Conservation (phyloP, 805 yeast genomes). For the Lipomyces sp. region DNA sequence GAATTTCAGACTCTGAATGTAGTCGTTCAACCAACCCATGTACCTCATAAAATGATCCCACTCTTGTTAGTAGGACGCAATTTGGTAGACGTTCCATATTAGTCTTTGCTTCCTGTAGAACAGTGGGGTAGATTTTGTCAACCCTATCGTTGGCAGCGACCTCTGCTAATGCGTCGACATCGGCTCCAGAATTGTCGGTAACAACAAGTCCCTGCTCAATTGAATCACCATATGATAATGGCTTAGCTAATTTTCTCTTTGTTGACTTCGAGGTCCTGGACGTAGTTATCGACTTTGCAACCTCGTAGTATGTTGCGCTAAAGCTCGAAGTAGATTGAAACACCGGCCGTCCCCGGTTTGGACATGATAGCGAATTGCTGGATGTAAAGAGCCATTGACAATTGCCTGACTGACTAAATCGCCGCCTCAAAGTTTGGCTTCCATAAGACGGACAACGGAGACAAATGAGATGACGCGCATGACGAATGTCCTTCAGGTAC, state of each 20-base stretch:
- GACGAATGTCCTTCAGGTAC: background rate
- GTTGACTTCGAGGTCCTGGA: background rate
- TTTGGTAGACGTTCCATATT: slow-evolving; percentile 55
- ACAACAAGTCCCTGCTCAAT: slow-evolving; percentile 16
- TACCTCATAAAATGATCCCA: slow-evolving; percentile 80
- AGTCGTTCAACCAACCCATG: slow-evolving; percentile 1
- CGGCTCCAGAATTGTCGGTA: background rate
- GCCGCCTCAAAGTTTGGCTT: background rate
- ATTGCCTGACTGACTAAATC: background rate
- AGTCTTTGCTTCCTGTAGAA: slow-evolving; percentile 42
- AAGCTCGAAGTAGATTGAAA: background rate
- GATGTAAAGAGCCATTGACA: background rate
- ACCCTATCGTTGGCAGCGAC: slow-evolving; percentile 7
- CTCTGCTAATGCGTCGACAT: slow-evolving; percentile 18
- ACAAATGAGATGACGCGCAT: background rate
- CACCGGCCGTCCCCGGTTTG: background rate
- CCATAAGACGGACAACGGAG: background rate
- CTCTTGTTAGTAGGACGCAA: slow-evolving; percentile 73
- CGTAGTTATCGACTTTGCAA: background rate
- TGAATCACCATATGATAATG: background rate
- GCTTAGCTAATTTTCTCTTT: background rate
- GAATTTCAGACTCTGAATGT: slow-evolving; percentile 32
- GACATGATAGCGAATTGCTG: background rate
- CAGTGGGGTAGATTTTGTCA: slow-evolving; percentile 32
- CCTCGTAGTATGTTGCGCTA: background rate